phyloP scores from a whole-genome alignment of 1,284 basidiomycete genomes.

The Cryptococcus sp. region DNA sequence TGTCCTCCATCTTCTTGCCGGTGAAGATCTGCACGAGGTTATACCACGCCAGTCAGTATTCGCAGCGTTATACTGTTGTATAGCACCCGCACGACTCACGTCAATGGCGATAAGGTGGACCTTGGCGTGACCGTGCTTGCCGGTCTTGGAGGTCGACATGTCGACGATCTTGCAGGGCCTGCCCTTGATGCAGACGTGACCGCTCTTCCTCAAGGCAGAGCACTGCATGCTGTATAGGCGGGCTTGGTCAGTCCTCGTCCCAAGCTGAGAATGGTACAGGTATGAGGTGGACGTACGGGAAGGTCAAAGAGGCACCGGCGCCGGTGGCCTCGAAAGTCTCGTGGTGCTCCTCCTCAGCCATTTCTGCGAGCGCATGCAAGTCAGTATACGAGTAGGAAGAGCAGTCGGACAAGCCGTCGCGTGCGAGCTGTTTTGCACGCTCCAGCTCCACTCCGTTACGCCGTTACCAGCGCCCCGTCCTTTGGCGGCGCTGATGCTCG shows the following conservation, averaged over 20 bases:
- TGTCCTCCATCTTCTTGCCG: slow-evolving; percentile 95
- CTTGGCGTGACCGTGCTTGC: slow-evolving; percentile 99
- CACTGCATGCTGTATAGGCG: slow-evolving; percentile 71
- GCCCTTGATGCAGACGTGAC: slow-evolving; percentile 97
- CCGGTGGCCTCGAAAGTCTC: slow-evolving; percentile 73
- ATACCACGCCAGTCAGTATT: neutral
- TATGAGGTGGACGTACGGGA: slow-evolving; percentile 46
- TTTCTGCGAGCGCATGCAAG: slow-evolving; percentile 42
- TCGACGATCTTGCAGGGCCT: slow-evolving; percentile 99
- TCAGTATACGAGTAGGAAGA: too few relatives aligned
- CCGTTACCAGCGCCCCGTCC: too few relatives aligned
- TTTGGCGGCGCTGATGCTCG: too few relatives aligned
- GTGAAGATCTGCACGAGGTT: slow-evolving; percentile 79
- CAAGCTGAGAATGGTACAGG: neutral
- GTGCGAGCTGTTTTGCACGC: too few relatives aligned
- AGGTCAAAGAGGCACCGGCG: slow-evolving; percentile 85
- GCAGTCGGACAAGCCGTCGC: too few relatives aligned
- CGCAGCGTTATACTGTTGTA: neutral
- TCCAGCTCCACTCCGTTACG: too few relatives aligned
- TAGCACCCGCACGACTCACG: slow-evolving; percentile 60
- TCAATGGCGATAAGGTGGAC: slow-evolving; percentile 97
- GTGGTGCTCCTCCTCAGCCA: slow-evolving; percentile 90
- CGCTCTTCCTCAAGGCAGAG: slow-evolving; percentile 87
- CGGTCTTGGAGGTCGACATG: slow-evolving; percentile 95
- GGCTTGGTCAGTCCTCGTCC: neutral